Evolutionary conservation across 208 protist genomes (phyloP).

Genomic region (Acanthamoeba divionensis): DNA sequence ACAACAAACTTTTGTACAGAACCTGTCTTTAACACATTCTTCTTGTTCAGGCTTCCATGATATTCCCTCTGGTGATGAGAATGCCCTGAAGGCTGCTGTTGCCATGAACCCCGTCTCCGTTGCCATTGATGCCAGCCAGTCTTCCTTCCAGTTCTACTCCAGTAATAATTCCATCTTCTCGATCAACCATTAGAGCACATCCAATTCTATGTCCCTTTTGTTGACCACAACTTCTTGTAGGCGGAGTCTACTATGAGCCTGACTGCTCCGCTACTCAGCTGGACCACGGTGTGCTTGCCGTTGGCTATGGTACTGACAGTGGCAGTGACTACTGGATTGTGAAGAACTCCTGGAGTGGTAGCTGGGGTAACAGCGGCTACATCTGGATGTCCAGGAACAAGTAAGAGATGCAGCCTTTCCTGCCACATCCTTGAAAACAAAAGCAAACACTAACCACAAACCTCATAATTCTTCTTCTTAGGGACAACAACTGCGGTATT

Average conservation of each 20-base stretch:
- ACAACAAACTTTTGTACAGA: too few species aligned
- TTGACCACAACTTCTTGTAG: too few species aligned
- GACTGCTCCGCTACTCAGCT: slow-evolving; percentile 75
- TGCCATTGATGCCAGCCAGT: slow-evolving; percentile 88
- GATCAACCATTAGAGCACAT: too few species aligned
- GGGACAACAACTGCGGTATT: slow-evolving; percentile 35
- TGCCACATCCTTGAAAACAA: background rate
- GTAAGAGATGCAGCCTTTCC: background rate
- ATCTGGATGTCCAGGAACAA: slow-evolving; percentile 66
- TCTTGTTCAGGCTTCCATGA: slow-evolving; percentile 79
- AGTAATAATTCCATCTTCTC: too few species aligned
- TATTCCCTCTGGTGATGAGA: slow-evolving; percentile 79
- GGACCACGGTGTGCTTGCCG: slow-evolving; percentile 74
- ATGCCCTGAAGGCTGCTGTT: slow-evolving; percentile 12
- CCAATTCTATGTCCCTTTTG: too few species aligned
- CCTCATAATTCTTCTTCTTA: too few species aligned
- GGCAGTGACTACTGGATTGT: slow-evolving; percentile 72
- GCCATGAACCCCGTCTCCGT: too few species aligned
- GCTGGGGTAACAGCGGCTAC: slow-evolving; percentile 72
- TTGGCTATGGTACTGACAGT: slow-evolving; percentile 76
- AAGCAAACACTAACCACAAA: too few species aligned
- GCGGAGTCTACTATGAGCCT: slow-evolving; percentile 82
- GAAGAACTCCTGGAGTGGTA: slow-evolving; percentile 73
- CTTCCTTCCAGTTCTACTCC: slow-evolving; percentile 79
- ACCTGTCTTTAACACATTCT: too few species aligned